Evolutionary conservation across 176 grass and related monocot genomes (phyloP).

Genomic region (Eragrostis curvula): DNA sequence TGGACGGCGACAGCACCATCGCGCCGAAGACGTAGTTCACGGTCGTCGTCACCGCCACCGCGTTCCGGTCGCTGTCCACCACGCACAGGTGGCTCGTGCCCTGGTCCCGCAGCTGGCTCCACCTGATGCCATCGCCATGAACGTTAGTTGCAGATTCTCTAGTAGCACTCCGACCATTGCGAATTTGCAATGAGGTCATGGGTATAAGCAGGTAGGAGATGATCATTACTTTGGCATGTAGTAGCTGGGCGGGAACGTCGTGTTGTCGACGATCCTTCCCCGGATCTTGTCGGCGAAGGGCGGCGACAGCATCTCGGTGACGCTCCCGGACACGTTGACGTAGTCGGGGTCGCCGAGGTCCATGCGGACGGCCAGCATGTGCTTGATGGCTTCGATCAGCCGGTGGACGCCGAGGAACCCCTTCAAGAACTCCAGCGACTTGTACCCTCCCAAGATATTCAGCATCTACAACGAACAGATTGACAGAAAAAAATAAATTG

Average conservation of each 20-base stretch:
- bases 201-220: not conserved
- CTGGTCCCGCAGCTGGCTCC: conserved; percentile 72
- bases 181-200: too few species aligned
- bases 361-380: conserved; percentile 79
- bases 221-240: conserved; percentile 56
- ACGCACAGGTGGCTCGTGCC: conserved; percentile 87
- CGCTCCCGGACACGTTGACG: conserved; percentile 51
- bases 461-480: conserved; percentile 52
- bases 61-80: conserved; percentile 83
- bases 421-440: conserved; percentile 59
- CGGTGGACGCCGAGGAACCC: conserved; percentile 72
- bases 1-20: conserved; percentile 71
- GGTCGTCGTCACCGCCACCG: conserved; percentile 80
- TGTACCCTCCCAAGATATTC: conserved; percentile 78
- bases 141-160: not conserved
- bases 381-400: conserved; percentile 78
- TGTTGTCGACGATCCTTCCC: conserved; percentile 66
- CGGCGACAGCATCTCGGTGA: conserved; percentile 75
- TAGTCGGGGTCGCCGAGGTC: conserved; percentile 78
- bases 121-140: conserved; percentile 43
- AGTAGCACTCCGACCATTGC: too few species aligned
- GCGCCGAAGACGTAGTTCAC: conserved; percentile 77
- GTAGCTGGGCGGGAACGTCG: conserved; percentile 73
- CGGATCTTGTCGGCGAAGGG: conserved; percentile 59
- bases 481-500: too few species aligned